Percentiles rank a stretch among this genome's conserved stretches.
Evolutionary conservation across 495 filamentous ascomycete genomes (phyloP).

Genomic region (Tuber borchii): DNA sequence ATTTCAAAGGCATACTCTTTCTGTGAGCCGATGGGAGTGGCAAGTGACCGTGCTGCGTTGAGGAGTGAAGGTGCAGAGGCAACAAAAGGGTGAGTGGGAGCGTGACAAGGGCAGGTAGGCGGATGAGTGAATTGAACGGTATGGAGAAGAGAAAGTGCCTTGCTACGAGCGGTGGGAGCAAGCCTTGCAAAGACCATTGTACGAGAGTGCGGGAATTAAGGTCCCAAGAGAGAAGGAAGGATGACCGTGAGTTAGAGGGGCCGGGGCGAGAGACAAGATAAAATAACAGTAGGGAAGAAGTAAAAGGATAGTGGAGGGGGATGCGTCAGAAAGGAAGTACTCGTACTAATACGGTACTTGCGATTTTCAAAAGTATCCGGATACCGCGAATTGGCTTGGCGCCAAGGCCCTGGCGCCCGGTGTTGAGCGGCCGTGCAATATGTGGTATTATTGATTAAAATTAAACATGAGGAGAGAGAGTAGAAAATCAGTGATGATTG

Average conservation of each 20-base stretch:
- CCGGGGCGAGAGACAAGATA: not conserved
- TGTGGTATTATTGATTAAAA: no score
- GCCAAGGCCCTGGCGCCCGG: no score
- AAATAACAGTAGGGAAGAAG: not conserved
- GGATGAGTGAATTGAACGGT: slow-evolving; percentile 87
- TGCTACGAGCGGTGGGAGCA: slow-evolving; percentile 58
- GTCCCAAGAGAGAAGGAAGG: not conserved
- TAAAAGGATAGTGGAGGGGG: no score
- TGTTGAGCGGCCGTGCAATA: no score
- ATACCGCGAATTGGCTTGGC: no score
- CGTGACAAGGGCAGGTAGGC: slow-evolving; percentile 84
- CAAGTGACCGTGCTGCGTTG: slow-evolving; percentile 19
- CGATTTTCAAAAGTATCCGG: no score
- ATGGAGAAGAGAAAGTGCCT: slow-evolving; percentile 74
- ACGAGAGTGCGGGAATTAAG: no score
- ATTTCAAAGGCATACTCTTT: slow-evolving; percentile 99
- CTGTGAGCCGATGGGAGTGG: slow-evolving; percentile 44
- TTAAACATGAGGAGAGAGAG: no score
- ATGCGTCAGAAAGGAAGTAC: no score
- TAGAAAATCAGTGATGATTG: no score
- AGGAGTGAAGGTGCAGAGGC: slow-evolving; percentile 47
- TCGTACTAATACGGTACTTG: no score
- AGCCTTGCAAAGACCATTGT: slow-evolving; percentile 29
- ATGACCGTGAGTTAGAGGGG: not conserved
- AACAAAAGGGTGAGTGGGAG: slow-evolving; percentile 55